These are phyloP conservation scores for Aspergillus hortae DNA, from an alignment of 2,329 filamentous ascomycete species.

Conservation along the genomic window DNA sequence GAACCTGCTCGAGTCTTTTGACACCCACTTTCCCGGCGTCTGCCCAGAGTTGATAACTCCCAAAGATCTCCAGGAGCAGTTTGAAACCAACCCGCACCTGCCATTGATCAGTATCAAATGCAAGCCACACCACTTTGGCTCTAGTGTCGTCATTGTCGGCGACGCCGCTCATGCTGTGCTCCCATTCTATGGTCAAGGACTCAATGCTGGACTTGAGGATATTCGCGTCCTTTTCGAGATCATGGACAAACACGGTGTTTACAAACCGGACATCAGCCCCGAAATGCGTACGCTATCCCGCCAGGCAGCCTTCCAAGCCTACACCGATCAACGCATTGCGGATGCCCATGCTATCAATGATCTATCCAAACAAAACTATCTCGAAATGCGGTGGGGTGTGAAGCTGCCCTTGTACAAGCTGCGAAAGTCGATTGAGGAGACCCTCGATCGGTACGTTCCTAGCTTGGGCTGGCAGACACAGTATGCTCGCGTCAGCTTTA, in stretches of 20 bases:
- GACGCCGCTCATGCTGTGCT: slow-evolving; percentile 98
- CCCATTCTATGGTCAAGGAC: slow-evolving; percentile 96
- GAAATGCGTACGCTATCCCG: slow-evolving; percentile 45
- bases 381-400: slow-evolving; percentile 88
- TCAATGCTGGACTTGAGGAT: slow-evolving; percentile 95
- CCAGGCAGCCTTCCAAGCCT: slow-evolving; percentile 61
- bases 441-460: slow-evolving; percentile 71
- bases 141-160: slow-evolving; percentile 78
- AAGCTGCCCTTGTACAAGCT: slow-evolving; percentile 72
- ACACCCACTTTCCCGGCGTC: slow-evolving; percentile 81
- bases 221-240: slow-evolving; percentile 82
- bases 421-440: slow-evolving; percentile 84
- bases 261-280: slow-evolving; percentile 25
- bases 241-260: slow-evolving; percentile 64
- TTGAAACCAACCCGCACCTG: slow-evolving; percentile 78
- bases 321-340: slow-evolving; percentile 67
- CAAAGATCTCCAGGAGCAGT: slow-evolving; percentile 67
- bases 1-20: slow-evolving; percentile 80
- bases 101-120: slow-evolving; percentile 94
- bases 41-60: slow-evolving; percentile 57
- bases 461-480: slow-evolving; percentile 84
- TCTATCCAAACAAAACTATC: slow-evolving; percentile 84
- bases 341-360: slow-evolving; percentile 92
- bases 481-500: slow-evolving; percentile 89
- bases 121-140: slow-evolving; percentile 75